Percentiles rank a stretch among this genome's conserved stretches.
These are phyloP conservation scores for Fusarium temperatum DNA, from an alignment of 2,329 filamentous ascomycete genomes.

Conservation along the genomic window DNA sequence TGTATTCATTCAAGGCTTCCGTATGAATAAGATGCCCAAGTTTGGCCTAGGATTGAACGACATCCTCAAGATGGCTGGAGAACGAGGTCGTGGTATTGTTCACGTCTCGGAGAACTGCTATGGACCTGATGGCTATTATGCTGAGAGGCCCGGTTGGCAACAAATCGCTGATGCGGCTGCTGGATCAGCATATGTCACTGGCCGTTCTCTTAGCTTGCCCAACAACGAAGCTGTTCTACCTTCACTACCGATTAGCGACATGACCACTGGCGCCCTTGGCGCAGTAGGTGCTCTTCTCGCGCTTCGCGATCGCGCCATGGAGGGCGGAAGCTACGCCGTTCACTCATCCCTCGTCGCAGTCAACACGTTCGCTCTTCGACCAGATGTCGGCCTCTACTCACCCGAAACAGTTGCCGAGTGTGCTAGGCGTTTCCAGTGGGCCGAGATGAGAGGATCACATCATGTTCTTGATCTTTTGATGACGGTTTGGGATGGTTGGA, in stretches of 20 bases:
- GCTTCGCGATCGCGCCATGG: conserved; percentile 43
- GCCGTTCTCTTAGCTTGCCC: background rate
- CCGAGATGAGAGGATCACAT: conserved; percentile 14
- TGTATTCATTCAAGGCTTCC: conserved; percentile 16
- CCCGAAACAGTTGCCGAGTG: conserved; percentile 1
- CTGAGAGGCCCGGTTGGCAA: conserved; percentile 70
- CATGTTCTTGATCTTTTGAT: conserved; percentile 19
- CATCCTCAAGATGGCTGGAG: conserved; percentile 20
- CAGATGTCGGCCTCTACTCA: conserved; percentile 1
- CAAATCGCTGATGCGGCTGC: conserved; percentile 65
- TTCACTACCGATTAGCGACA: conserved; percentile 45
- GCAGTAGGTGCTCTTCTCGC: conserved; percentile 47
- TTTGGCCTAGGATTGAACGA: conserved; percentile 12
- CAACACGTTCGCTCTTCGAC: conserved; percentile 3
- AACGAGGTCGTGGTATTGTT: conserved; percentile 66
- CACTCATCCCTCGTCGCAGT: conserved; percentile 6
- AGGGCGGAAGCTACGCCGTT: conserved; percentile 23
- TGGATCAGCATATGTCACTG: conserved; percentile 13
- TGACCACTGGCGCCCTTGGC: conserved; percentile 47
- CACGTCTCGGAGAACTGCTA: conserved; percentile 75
- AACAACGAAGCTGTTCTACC: conserved; percentile 34
- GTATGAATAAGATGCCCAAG: conserved; percentile 25
- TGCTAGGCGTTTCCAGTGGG: conserved; percentile 14
- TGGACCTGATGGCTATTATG: conserved; percentile 65
- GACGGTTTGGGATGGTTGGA: conserved; percentile 15